phyloP scores from a whole-genome alignment of 1,139 yeast genomes.

The Citeromyces hawaiiensis region DNA sequence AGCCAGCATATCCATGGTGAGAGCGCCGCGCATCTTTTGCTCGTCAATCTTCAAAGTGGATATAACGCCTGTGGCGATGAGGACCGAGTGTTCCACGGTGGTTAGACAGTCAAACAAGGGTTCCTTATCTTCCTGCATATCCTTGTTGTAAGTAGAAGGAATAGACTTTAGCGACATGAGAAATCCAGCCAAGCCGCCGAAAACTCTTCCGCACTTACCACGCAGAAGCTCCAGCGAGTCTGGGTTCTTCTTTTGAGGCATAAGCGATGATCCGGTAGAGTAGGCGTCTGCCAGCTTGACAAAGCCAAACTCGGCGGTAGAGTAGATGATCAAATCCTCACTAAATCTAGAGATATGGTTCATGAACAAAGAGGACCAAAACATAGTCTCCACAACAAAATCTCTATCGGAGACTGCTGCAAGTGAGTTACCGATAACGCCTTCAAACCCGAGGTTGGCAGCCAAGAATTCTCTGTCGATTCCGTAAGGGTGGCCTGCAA shows the following conservation, averaged over 20 bases:
- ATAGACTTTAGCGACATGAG: slow-evolving; percentile 91
- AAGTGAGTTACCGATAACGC: slow-evolving; percentile 88
- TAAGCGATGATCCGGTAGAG: slow-evolving; percentile 93
- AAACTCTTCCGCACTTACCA: slow-evolving; percentile 95
- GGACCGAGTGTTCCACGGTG: slow-evolving; percentile 85
- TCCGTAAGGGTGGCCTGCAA: slow-evolving; percentile 98
- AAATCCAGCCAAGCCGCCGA: slow-evolving; percentile 90
- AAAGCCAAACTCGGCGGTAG: slow-evolving; percentile 96
- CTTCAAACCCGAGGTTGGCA: slow-evolving; percentile 58
- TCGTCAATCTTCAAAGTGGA: slow-evolving; percentile 68
- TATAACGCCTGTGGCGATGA: slow-evolving; percentile 91
- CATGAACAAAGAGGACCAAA: slow-evolving; percentile 94
- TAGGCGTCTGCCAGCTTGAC: slow-evolving; percentile 90
- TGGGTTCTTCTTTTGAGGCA: slow-evolving; percentile 99
- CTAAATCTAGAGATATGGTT: slow-evolving; percentile 89
- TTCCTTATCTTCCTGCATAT: slow-evolving; percentile 97
- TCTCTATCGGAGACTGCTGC: slow-evolving; percentile 96
- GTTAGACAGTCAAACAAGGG: slow-evolving; percentile 85
- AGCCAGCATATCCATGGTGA: slow-evolving; percentile 98
- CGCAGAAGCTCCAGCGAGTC: slow-evolving; percentile 89
- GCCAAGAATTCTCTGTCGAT: slow-evolving; percentile 90
- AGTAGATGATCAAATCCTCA: slow-evolving; percentile 90
- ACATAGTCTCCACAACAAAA: slow-evolving; percentile 91
- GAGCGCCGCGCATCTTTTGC: slow-evolving; percentile 69
- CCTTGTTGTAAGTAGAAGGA: slow-evolving; percentile 96